These are phyloP conservation scores for Dalbergia cultrata DNA, from an alignment of 306 rosid species.

Conservation along the genomic window DNA sequence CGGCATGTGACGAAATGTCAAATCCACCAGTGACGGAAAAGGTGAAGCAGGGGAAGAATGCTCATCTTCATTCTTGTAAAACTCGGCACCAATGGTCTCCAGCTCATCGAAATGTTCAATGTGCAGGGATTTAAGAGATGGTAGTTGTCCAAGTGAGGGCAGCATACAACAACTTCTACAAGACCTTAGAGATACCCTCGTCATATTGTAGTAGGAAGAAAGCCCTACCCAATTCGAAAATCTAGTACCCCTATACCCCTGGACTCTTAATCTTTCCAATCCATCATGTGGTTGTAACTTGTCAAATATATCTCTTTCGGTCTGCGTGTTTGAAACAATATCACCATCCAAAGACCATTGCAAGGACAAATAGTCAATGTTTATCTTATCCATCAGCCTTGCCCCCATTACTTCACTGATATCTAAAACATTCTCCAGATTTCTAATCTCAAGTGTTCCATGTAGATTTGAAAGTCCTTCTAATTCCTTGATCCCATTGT, in stretches of 20 bases:
- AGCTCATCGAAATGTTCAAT: neutral
- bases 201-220: conserved; percentile 21
- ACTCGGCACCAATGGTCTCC: too few relatives aligned
- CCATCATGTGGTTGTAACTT: neutral
- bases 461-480: neutral
- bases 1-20: accelerated
- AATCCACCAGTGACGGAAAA: neutral
- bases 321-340: neutral
- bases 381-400: neutral
- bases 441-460: neutral
- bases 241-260: neutral
- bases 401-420: neutral
- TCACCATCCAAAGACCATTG: neutral
- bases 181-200: accelerated
- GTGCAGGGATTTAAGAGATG: neutral
- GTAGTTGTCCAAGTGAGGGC: conserved; percentile 27
- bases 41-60: neutral
- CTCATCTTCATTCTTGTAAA: neutral
- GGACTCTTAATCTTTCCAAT: neutral
- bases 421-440: neutral
- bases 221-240: conserved; percentile 18
- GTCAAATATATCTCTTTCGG: conserved; percentile 10
- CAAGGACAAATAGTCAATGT: neutral
- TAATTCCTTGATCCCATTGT: neutral
- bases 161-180: conserved; percentile 24